Percentiles rank a stretch among this genome's conserved stretches.
Conservation (phyloP, 768 basidiomycete species). For the Agrocybe praecox region DNA sequence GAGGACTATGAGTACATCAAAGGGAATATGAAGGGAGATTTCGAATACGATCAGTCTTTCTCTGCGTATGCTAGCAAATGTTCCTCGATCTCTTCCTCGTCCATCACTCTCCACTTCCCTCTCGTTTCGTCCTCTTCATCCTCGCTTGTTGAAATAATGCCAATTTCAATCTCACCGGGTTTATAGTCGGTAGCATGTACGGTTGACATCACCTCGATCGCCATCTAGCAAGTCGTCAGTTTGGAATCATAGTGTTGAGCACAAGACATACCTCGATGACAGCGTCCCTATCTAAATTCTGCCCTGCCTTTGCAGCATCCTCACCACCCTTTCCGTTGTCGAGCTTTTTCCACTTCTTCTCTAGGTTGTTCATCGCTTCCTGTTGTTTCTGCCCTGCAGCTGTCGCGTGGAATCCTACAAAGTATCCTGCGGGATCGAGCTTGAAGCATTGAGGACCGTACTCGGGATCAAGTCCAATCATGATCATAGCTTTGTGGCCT, state of each 20-base stretch:
- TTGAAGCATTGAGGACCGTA: slow-evolving; percentile 97
- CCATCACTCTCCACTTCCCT: slow-evolving; percentile 81
- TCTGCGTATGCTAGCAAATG: slow-evolving; percentile 87
- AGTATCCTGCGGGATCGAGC: slow-evolving; percentile 98
- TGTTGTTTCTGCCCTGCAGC: slow-evolving; percentile 97
- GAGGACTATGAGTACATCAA: slow-evolving; percentile 1
- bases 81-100: slow-evolving; percentile 74
- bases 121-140: slow-evolving; percentile 74
- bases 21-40: neutral
- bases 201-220: slow-evolving; percentile 91
- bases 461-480: slow-evolving; percentile 92
- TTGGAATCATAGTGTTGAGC: neutral
- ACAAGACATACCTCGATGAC: slow-evolving; percentile 80
- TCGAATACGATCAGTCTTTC: slow-evolving; percentile 59
- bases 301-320: slow-evolving; percentile 75
- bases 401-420: slow-evolving; percentile 97
- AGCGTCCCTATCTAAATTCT: slow-evolving; percentile 69
- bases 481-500: slow-evolving; percentile 76
- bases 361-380: slow-evolving; percentile 97
- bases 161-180: slow-evolving; percentile 93
- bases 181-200: slow-evolving; percentile 98
- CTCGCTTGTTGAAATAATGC: slow-evolving; percentile 77
- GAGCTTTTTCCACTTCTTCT: slow-evolving; percentile 98
- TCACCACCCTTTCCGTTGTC: slow-evolving; percentile 79
- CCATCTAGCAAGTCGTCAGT: slow-evolving; percentile 56